phyloP scores from a whole-genome alignment of 2,329 filamentous ascomycete species.

The Canariomyces notabilis region DNA sequence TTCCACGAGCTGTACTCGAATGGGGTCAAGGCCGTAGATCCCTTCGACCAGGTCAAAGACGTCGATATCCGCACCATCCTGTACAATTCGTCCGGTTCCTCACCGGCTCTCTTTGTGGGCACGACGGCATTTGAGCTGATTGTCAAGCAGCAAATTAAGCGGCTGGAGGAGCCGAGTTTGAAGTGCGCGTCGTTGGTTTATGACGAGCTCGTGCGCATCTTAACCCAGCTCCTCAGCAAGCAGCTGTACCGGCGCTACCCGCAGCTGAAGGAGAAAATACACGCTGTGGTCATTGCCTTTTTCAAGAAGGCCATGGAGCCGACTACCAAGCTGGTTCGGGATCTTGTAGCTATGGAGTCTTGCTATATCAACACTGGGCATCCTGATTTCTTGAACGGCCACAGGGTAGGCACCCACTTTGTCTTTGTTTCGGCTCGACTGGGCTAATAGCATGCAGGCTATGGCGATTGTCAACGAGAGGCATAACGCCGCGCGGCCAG shows the following conservation, averaged over 20 bases:
- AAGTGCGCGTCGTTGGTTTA: constrained; percentile 98
- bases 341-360: constrained; percentile 90
- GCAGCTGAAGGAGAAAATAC: constrained; percentile 93
- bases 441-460: constrained; percentile 44
- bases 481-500: constrained; percentile 73
- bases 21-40: constrained; percentile 94
- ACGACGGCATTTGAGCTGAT: constrained; percentile 98
- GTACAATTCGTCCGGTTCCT: constrained; percentile 98
- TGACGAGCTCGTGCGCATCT: constrained; percentile 92
- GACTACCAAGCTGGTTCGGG: constrained; percentile 91
- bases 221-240: constrained; percentile 84
- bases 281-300: constrained; percentile 84
- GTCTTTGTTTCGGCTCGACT: background rate
- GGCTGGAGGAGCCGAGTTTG: constrained; percentile 89
- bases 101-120: constrained; percentile 91
- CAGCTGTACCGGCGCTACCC: constrained; percentile 89
- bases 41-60: constrained; percentile 96
- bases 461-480: constrained; percentile 98
- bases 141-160: constrained; percentile 97
- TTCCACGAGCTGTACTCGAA: constrained; percentile 99
- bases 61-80: constrained; percentile 94
- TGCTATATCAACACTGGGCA: constrained; percentile 99
- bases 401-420: constrained; percentile 55
- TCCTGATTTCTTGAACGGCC: constrained; percentile 94
- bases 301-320: constrained; percentile 99